A percentile compares a stretch with the other conserved stretches of the same genome.
Evolutionary conservation across 2,329 filamentous ascomycete genomes (phyloP).

Genomic region (Colletotrichum liriopes): DNA sequence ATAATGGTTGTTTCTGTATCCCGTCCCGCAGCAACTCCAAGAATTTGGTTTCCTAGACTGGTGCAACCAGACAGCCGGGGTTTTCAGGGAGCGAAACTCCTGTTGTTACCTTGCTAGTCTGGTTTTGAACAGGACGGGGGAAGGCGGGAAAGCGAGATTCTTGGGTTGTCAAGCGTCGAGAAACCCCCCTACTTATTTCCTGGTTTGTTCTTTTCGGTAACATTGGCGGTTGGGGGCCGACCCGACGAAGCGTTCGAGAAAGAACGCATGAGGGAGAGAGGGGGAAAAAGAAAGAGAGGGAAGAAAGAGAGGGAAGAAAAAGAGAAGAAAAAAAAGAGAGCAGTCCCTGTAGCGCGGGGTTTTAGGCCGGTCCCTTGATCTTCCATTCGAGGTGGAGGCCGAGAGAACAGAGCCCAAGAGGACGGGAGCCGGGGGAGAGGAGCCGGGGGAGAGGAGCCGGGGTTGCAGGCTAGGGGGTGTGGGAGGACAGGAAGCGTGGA

Average conservation of each 20-base stretch:
- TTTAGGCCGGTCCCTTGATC: background rate
- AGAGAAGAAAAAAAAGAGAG: too few relatives aligned
- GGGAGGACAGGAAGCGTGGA: slow-evolving; percentile 1
- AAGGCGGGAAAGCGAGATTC: background rate
- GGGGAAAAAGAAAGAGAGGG: background rate
- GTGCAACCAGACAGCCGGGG: background rate
- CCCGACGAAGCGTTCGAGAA: background rate
- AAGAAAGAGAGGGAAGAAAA: background rate
- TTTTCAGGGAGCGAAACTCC: background rate
- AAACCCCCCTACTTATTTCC: background rate
- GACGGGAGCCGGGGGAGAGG: background rate
- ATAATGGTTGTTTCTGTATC: background rate
- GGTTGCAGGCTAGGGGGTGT: slow-evolving; percentile 4
- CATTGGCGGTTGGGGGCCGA: background rate
- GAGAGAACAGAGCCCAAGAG: background rate
- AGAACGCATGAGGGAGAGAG: too few relatives aligned
- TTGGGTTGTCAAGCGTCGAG: background rate
- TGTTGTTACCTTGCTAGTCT: background rate
- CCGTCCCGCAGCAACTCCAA: background rate
- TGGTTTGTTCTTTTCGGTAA: background rate
- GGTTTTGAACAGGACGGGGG: background rate
- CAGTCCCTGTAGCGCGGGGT: background rate
- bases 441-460: background rate
- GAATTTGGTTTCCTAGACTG: background rate
- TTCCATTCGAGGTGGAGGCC: background rate